Evolutionary conservation across 306 rosid genomes (phyloP), one percentile per base, ranked within the genome.

Genomic region (Boehmeria nivea): DNA sequence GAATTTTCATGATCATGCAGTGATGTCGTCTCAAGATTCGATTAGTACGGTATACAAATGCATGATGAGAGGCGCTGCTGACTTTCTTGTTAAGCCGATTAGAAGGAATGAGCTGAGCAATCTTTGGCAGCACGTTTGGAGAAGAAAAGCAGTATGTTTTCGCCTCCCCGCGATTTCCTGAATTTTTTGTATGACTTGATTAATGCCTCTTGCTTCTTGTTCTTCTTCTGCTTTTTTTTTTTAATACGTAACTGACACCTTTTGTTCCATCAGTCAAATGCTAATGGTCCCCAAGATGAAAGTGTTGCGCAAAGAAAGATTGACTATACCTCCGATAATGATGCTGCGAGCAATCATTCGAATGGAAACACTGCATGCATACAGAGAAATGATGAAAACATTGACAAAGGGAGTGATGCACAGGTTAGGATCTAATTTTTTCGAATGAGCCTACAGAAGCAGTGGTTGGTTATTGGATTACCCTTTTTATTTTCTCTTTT

Each of bases 51-150:
- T 87, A 20, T 93, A 79, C 74, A 85, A 81, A 54, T 93, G 96
- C 77, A 93, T 93, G 99, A 60, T 58, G 68, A 78, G 83, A 74
- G 99, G 99, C 61, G 99, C 95, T 31, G 86, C 89, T 55, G 99
- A 91, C 63, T 91, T 87, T 83, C 96, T 91, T 61, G 94, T 91
- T 34, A 91, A 91, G 75, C 99, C 99, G 9, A 46, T 91, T 26
- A 76, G 99, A 61, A 91, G 74, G 72, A 91, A 91, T 71, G 96
- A 91, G 64, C 77, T 91, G 72, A 81, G 83, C 60, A 85, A 93
- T 74, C 69, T 93, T 57, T 93, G 99, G 99, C 99, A 87, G 75
- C 99, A 93, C 80, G 99, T 93, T 70, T 87, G 99, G 99, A 87
- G 99, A 70, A 83, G 89, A 72, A 88, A 85, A 77, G 57, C 95